Conservation (phyloP, 768 basidiomycete genomes). For the Terana coerulea region DNA sequence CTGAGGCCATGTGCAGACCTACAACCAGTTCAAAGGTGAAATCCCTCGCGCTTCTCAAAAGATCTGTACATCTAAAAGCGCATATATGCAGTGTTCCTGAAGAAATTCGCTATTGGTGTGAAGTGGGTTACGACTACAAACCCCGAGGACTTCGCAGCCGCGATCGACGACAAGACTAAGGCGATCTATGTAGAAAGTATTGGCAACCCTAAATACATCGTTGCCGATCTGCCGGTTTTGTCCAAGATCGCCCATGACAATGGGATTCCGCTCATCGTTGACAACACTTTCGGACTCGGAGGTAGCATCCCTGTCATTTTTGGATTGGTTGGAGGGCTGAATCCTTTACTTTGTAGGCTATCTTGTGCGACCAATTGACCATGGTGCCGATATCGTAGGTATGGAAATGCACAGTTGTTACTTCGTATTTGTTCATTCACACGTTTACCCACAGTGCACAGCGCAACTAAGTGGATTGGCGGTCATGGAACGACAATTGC, state of each 20-base stretch:
- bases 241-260: conserved; percentile 72
- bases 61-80: not conserved
- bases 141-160: conserved; percentile 56
- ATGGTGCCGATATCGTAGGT: conserved; percentile 77
- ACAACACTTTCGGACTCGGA: conserved; percentile 77
- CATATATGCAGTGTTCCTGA: conserved; percentile 49
- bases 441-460: conserved; percentile 45
- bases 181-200: conserved; percentile 75
- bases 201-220: conserved; percentile 72
- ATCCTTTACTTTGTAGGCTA: conserved; percentile 33
- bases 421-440: not conserved
- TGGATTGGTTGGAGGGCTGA: not conserved
- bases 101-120: conserved; percentile 60
- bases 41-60: not conserved
- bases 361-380: conserved; percentile 62
- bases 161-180: conserved; percentile 76
- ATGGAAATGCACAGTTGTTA: conserved; percentile 13
- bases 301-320: conserved; percentile 27
- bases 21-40: conserved; percentile 68
- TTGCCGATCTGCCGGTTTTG: conserved; percentile 64
- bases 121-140: conserved; percentile 58
- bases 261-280: conserved; percentile 74
- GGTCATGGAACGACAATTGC: conserved; percentile 79
- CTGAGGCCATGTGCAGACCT: conserved; percentile 36
- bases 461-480: conserved; percentile 84